Conservation (phyloP, 192 early-diverging fungal species). For the Umbelopsis vinacea region DNA sequence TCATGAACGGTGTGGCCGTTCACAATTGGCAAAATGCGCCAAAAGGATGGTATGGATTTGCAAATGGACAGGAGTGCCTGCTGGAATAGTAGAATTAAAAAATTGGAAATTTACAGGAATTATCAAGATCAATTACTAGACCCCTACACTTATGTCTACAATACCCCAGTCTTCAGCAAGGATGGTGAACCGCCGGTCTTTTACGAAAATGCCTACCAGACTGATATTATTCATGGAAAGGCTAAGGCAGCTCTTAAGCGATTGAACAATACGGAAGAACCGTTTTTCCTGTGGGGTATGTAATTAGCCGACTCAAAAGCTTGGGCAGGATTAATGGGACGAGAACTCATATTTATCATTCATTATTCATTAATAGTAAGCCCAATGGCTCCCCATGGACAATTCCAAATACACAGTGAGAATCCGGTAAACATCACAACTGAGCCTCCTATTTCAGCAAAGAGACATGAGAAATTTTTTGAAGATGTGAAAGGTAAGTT, state of each 20-base stretch:
- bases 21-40: slow-evolving; percentile 43
- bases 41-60: slow-evolving; percentile 27
- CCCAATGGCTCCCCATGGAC: slow-evolving; percentile 65
- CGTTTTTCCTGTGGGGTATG: slow-evolving; percentile 46
- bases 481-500: slow-evolving; percentile 43
- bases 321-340: too few species aligned
- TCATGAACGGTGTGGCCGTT: slow-evolving; percentile 56
- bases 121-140: slow-evolving; percentile 47
- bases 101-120: neutral
- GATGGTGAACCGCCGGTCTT: slow-evolving; percentile 57
- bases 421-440: neutral
- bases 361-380: slow-evolving; percentile 56
- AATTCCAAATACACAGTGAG: slow-evolving; percentile 47
- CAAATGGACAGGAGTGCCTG: neutral
- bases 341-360: neutral
- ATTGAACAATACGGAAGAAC: slow-evolving; percentile 44
- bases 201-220: slow-evolving; percentile 57
- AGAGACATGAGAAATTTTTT: slow-evolving; percentile 62
- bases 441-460: slow-evolving; percentile 58
- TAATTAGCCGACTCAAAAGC: neutral
- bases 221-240: slow-evolving; percentile 57
- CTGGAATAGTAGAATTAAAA: too few species aligned
- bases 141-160: slow-evolving; percentile 63
- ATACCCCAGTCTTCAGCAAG: slow-evolving; percentile 58
- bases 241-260: slow-evolving; percentile 49